Evolutionary conservation across 345 rosid genomes (phyloP).

Genomic region (Arabis alpina): DNA sequence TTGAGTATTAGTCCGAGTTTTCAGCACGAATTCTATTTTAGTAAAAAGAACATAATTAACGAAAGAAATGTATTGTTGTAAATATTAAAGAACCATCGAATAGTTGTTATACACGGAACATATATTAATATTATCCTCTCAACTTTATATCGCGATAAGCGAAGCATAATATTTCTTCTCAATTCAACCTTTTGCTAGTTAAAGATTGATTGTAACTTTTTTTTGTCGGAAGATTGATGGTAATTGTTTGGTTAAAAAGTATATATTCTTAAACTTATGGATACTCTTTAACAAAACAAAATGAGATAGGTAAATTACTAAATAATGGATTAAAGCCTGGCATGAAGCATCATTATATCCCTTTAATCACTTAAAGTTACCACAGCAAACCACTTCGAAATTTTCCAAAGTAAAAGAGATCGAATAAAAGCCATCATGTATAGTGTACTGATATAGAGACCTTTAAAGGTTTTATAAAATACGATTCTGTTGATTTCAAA

Average conservation of each 20-base stretch:
- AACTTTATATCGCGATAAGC: constrained; percentile 28
- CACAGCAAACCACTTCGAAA: neutral
- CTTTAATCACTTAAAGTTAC: neutral
- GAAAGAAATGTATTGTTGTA: neutral
- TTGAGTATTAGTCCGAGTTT: too few relatives aligned
- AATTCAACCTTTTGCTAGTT: neutral
- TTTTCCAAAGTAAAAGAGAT: neutral
- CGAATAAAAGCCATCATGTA: constrained; percentile 15
- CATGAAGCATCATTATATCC: neutral
- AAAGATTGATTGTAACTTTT: constrained; percentile 5
- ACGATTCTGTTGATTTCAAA: constrained; percentile 25
- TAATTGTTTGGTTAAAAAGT: too few relatives aligned
- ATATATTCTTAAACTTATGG: too few relatives aligned
- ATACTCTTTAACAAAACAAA: too few relatives aligned
- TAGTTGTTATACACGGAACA: neutral
- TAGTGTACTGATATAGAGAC: constrained; percentile 5
- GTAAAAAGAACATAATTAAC: too few relatives aligned
- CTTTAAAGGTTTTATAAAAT: neutral
- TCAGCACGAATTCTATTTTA: too few relatives aligned
- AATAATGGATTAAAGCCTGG: too few relatives aligned
- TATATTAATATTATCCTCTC: neutral
- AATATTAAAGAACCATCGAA: constrained; percentile 6
- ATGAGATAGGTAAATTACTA: too few relatives aligned
- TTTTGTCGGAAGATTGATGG: too few relatives aligned
- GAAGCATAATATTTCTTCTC: constrained; percentile 14